Evolutionary conservation across 2,329 filamentous ascomycete species (phyloP), one percentile per base, ranked within the genome.

Genomic region (Botrytis squamosa): DNA sequence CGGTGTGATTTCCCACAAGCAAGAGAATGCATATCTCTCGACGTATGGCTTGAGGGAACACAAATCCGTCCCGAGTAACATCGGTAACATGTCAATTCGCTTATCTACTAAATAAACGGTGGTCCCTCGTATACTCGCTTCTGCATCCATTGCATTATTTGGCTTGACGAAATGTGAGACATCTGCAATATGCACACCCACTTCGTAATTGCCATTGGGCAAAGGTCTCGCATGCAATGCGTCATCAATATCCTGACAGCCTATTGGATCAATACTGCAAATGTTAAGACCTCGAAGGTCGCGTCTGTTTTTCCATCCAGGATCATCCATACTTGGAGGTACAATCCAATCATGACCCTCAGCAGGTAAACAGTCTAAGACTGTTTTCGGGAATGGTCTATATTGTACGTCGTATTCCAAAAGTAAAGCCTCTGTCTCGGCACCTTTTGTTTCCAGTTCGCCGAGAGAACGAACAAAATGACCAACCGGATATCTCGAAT

Each of bases 161-260:
- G 97, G 95, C 83, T 96, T 97, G 80, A 99, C 96, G 81, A 99
- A 99, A 84, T 99, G 93, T 16, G 96, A 98, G n/a, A 99, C 96
- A 82, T 99, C 96, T 42, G 96, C 97, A 83, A 99, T 99, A 83
- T 99, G 97, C 25, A 99, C 96, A 76, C 96, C 96, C 16, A 99
- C 94, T 82, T 98, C 94, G 77, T 91, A 95, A 82, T 98, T 98
- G 62, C 97, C 96, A 79, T 98, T 98, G 0, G 94, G 91, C 36
- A 99, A 85, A 69, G 88, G 87, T 75, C 91, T 88, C 10, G 96
- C 95, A 82, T 99, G 97, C 10, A 99, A 88, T 29, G 96, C 96
- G 83, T 99, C 97, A 80, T 99, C 96, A 74, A 99, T 99, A 85
- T 99, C 96, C 80, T 98, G 95, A 83, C 96, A 99, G 2, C 95